Evolutionary conservation across 257 asterid species (phyloP), one percentile per base, ranked within the genome.

Genomic region (Leptodermis oblonga): DNA sequence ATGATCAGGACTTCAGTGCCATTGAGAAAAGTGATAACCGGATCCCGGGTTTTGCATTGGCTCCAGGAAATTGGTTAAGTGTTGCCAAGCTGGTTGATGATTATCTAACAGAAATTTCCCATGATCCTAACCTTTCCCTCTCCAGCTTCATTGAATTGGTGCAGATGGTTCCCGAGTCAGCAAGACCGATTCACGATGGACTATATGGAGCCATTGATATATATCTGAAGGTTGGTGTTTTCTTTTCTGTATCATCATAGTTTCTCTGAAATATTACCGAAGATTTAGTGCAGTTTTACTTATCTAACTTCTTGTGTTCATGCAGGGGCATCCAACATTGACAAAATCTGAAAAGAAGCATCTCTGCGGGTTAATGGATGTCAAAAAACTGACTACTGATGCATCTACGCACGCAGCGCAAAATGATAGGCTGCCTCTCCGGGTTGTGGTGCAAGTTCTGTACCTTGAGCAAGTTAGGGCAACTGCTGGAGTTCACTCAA

Each of bases 351-450:
- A 90, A 68, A 90, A 65, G 87, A 92, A 88, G 83, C 82, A 26
- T 65, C 71, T 92, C 53, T 92, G 97, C 33, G 86, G 89, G 61
- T 80, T 92, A 37, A 83, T 92, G 86, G 92, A 92, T 23, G 88
- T 87, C 70, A 86, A 82, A 82, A 90, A 86, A 72, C 59, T 92
- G 70, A 86, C 90, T 0, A 39, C 83, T 20, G 88, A 84, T 26
- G 95, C 87, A 7, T 83, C 96, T 18, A 88, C 86, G 89, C 97
- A 86, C 46, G 98, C 98, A 28, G 96, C 96, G 12, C 98, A 92
- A 62, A 92, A 92, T 15, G 98, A 92, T 39, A 85, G 81, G 59
- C 83, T 92, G 39, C 98, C 98, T 0, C 90, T 92, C 3, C 92
- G 98, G 0, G 77, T 86, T 26, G 92, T 90, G 3, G 98, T 90